These are phyloP conservation scores for Xylariaceae sp. DNA, from an alignment of 2,329 filamentous ascomycete genomes.

Conservation along the genomic window DNA sequence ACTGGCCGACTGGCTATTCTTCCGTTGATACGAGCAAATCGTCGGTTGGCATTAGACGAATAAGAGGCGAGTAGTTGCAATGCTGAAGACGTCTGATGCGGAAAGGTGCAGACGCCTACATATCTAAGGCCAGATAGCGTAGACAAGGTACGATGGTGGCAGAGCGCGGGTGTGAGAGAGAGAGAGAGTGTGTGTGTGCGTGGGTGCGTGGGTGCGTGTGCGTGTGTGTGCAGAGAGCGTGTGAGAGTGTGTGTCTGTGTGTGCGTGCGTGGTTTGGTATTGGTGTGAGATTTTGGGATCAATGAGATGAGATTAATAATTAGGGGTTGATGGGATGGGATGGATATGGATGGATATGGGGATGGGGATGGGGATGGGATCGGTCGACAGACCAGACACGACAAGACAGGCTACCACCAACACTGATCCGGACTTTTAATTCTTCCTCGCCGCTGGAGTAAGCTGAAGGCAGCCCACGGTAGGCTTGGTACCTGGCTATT, in stretches of 20 bases:
- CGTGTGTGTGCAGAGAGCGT: too few relatives aligned
- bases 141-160: constrained; percentile 1
- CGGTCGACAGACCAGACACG: too few relatives aligned
- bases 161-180: not conserved
- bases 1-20: not conserved
- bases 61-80: constrained; percentile 9
- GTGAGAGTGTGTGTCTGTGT: not conserved
- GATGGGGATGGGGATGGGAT: not conserved
- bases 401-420: not conserved
- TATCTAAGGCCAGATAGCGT: constrained; percentile 12
- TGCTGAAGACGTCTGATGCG: constrained; percentile 13
- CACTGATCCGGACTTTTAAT: not conserved
- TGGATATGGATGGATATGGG: not conserved
- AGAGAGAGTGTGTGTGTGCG: too few relatives aligned
- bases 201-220: too few relatives aligned
- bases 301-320: not conserved
- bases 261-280: not conserved
- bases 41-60: constrained; percentile 9
- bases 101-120: constrained; percentile 16
- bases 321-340: not conserved
- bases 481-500: too few relatives aligned
- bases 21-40: constrained; percentile 7
- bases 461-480: too few relatives aligned
- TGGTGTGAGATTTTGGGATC: not conserved
- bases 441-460: constrained; percentile 12